phyloP scores from a whole-genome alignment of 2,329 filamentous ascomycete species.

The Cryoendolithus antarcticus region DNA sequence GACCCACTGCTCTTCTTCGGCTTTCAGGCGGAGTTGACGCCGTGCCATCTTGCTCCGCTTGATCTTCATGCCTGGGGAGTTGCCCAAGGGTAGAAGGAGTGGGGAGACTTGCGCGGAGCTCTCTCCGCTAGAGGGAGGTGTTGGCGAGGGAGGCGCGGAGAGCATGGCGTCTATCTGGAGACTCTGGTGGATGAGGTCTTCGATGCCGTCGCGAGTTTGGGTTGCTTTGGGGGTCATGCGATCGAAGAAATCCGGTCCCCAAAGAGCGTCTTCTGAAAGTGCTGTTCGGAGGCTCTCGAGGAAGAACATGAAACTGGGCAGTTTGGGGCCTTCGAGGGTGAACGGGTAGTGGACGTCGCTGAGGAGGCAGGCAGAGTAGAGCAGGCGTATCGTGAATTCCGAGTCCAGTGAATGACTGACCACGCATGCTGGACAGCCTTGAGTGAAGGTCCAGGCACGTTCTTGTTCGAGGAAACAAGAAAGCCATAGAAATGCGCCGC shows the following conservation, averaged over 20 bases:
- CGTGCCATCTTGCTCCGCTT: constrained; percentile 33
- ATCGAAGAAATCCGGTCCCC: constrained; percentile 31
- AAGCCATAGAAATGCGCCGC: constrained; percentile 46
- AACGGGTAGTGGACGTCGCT: constrained; percentile 28
- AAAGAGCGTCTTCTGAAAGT: constrained; percentile 31
- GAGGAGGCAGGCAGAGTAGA: constrained; percentile 35
- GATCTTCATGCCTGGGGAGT: constrained; percentile 20
- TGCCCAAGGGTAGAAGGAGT: constrained; percentile 15
- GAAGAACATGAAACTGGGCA: constrained; percentile 28
- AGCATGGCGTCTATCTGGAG: constrained; percentile 28
- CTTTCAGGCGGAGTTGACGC: constrained; percentile 31
- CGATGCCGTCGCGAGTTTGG: constrained; percentile 31
- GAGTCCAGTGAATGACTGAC: constrained; percentile 32
- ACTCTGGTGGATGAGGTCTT: constrained; percentile 34
- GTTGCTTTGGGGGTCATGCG: constrained; percentile 31
- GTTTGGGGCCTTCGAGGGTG: constrained; percentile 21
- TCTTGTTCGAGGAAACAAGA: constrained; percentile 48
- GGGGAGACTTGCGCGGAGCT: constrained; percentile 7
- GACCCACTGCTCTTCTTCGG: constrained; percentile 32
- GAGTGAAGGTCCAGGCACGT: constrained; percentile 42
- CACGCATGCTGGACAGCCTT: constrained; percentile 42
- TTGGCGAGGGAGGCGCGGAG: constrained; percentile 15
- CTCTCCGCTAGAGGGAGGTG: constrained; percentile 1
- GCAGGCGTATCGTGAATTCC: constrained; percentile 35
- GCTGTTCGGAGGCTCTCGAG: constrained; percentile 31